These are phyloP conservation scores for Daldinia grandis DNA, from an alignment of 495 filamentous ascomycete species.

Conservation along the genomic window DNA sequence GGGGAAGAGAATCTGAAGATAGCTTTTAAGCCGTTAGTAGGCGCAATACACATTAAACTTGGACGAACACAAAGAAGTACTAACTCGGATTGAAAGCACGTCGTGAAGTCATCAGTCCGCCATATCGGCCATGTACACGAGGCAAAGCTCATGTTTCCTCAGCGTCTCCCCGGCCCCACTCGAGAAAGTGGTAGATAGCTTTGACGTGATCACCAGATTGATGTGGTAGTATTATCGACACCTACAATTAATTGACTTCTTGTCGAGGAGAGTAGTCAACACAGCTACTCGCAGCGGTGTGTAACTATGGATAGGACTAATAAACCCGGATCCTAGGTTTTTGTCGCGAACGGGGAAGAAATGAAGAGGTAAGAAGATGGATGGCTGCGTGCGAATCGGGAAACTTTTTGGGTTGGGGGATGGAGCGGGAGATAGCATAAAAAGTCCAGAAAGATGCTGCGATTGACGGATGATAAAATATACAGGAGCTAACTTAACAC, in stretches of 20 bases:
- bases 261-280: background rate
- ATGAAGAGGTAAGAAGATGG: constrained; percentile 20
- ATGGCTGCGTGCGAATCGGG: constrained; percentile 26
- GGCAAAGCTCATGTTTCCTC: constrained; percentile 64
- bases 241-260: constrained; percentile 18
- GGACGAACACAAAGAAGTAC: constrained; percentile 42
- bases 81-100: constrained; percentile 89
- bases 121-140: constrained; percentile 83
- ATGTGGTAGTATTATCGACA: background rate
- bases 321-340: background rate
- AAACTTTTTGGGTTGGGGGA: constrained; percentile 26
- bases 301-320: constrained; percentile 3
- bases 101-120: constrained; percentile 86
- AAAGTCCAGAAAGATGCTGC: constrained; percentile 24
- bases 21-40: constrained; percentile 61
- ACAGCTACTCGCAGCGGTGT: constrained; percentile 14
- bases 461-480: constrained; percentile 23
- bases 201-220: constrained; percentile 39
- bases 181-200: constrained; percentile 28
- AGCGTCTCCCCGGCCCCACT: constrained; percentile 37
- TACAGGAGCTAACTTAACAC: background rate
- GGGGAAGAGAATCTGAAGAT: constrained; percentile 84
- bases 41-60: constrained; percentile 7
- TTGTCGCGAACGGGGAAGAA: constrained; percentile 1
- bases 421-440: constrained; percentile 40